Percentiles rank a stretch among this genome's conserved stretches.
Evolutionary conservation across 225 moss, liverwort and hornwort genomes (phyloP).

Genomic region (Sphagnum tenellum): DNA sequence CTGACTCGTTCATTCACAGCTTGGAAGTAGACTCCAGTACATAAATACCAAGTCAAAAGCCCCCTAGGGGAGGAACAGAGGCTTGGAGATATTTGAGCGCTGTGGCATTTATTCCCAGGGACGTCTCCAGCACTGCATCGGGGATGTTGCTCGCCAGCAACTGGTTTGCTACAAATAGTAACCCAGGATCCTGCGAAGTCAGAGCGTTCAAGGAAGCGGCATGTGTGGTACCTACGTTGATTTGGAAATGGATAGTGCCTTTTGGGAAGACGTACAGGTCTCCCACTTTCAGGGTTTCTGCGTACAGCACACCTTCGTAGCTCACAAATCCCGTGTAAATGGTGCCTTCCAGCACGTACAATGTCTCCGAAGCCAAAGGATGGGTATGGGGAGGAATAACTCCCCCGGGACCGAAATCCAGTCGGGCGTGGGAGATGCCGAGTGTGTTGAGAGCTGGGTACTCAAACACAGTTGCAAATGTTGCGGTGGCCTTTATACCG

Average conservation of each 20-base stretch:
- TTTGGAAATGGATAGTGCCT: conserved; percentile 7
- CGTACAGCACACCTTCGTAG: conserved; percentile 13
- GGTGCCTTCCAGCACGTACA: conserved; percentile 5
- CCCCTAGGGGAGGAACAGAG: too few relatives aligned
- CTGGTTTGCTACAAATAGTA: not conserved
- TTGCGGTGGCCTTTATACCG: not conserved
- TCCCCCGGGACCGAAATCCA: conserved; percentile 18
- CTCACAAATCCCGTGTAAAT: conserved; percentile 25
- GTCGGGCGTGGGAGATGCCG: conserved; percentile 9
- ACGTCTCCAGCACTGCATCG: too few relatives aligned
- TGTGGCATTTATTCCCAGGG: too few relatives aligned
- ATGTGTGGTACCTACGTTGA: not conserved
- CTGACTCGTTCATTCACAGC: too few relatives aligned
- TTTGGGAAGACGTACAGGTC: conserved; percentile 24
- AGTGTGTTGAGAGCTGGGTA: conserved; percentile 16
- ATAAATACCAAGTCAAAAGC: too few relatives aligned
- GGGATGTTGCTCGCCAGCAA: too few relatives aligned
- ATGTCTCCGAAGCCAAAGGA: conserved; percentile 13
- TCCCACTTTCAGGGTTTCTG: conserved; percentile 11
- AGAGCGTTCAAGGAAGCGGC: conserved; percentile 18
- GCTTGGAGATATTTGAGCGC: too few relatives aligned
- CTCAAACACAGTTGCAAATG: conserved; percentile 1
- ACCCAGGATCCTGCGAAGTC: conserved; percentile 22
- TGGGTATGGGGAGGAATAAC: conserved; percentile 29
- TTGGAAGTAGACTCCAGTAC: too few relatives aligned